phyloP scores from a whole-genome alignment of 1,284 basidiomycete species.

The Grifola frondosa region DNA sequence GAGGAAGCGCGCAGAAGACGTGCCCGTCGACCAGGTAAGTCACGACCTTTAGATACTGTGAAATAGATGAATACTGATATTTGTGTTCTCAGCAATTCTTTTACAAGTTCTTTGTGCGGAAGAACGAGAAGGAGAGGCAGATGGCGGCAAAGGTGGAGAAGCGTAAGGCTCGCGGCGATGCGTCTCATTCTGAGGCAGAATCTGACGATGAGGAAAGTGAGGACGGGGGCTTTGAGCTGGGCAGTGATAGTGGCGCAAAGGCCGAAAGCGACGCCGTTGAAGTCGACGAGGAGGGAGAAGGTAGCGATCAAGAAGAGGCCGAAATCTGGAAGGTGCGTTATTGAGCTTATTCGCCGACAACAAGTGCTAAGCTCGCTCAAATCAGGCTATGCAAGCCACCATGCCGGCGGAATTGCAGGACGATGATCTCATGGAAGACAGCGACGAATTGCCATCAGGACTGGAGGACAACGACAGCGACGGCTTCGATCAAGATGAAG shows the following conservation, averaged over 20 bases:
- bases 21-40: slow-evolving; percentile 86
- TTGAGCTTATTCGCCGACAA: neutral
- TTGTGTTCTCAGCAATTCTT: slow-evolving; percentile 60
- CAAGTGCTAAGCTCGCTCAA: neutral
- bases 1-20: slow-evolving; percentile 68
- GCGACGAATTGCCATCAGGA: slow-evolving; percentile 35
- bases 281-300: slow-evolving; percentile 38
- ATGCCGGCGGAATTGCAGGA: slow-evolving; percentile 61
- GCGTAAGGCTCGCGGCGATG: slow-evolving; percentile 38
- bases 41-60: no score
- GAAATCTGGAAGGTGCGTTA: slow-evolving; percentile 82
- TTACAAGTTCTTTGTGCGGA: slow-evolving; percentile 64
- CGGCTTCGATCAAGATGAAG: slow-evolving; percentile 31
- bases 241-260: no score
- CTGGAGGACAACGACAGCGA: slow-evolving; percentile 36
- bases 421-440: slow-evolving; percentile 39
- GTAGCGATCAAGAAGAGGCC: slow-evolving; percentile 56
- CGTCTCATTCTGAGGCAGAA: slow-evolving; percentile 21
- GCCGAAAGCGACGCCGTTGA: slow-evolving; percentile 28
- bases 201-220: slow-evolving; percentile 30
- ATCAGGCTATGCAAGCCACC: slow-evolving; percentile 79
- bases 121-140: slow-evolving; percentile 51
- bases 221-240: no score
- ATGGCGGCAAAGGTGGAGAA: slow-evolving; percentile 47
- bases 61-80: no score